Conservation (phyloP, 1,284 basidiomycete genomes). For the Coniferiporia sulphurascens region DNA sequence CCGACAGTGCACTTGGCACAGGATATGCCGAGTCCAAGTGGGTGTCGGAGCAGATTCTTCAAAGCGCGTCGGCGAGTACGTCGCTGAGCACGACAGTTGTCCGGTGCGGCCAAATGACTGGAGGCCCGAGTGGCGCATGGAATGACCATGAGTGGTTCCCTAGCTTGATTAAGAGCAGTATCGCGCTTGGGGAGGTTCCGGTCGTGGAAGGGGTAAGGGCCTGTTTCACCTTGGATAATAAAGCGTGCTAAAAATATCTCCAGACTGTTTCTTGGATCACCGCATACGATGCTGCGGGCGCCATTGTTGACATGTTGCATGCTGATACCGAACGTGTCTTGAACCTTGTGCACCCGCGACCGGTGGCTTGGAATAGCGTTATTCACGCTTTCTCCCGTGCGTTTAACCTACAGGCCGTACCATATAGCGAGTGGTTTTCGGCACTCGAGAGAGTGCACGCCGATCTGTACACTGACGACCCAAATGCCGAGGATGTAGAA, state of each 20-base stretch:
- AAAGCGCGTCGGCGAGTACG: conserved; percentile 22
- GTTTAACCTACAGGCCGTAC: conserved; percentile 3
- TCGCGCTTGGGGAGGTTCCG: conserved; percentile 10
- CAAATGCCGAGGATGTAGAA: too few species aligned
- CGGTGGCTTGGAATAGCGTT: too few species aligned
- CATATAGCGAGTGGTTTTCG: conserved; percentile 9
- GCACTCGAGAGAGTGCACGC: background rate
- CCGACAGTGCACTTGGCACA: too few species aligned
- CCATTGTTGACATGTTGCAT: too few species aligned
- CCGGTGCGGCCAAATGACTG: conserved; percentile 17
- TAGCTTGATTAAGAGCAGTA: conserved; percentile 12
- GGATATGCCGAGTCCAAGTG: too few species aligned
- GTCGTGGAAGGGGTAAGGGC: conserved; percentile 6
- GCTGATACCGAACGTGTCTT: too few species aligned
- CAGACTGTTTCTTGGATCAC: conserved; percentile 16
- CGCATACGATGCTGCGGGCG: too few species aligned
- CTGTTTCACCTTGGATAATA: background rate
- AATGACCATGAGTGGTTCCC: too few species aligned
- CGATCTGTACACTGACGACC: background rate
- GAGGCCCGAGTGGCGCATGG: too few species aligned
- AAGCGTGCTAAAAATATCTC: background rate
- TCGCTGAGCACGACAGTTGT: conserved; percentile 19
- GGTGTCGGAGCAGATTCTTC: too few species aligned
- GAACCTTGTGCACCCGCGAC: too few species aligned
- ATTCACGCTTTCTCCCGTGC: too few species aligned